phyloP scores from a whole-genome alignment of 2,329 filamentous ascomycete genomes.

The Chrysoporthe puriensis region DNA sequence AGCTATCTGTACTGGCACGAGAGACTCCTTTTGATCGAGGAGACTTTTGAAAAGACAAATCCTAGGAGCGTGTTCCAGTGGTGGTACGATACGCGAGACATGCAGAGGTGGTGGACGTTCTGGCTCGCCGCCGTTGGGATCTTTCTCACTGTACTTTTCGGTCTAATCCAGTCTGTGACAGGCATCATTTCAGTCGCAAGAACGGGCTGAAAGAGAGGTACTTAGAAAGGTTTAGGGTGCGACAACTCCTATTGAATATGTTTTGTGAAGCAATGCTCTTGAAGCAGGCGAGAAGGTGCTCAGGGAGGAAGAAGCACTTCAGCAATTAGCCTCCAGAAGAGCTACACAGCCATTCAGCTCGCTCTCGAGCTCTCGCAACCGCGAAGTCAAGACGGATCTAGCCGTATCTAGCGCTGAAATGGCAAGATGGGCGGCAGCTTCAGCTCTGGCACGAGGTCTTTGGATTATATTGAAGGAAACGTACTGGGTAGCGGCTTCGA shows the following conservation, averaged over 20 bases:
- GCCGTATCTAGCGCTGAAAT: too few relatives aligned
- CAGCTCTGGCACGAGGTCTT: too few relatives aligned
- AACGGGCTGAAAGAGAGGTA: not conserved
- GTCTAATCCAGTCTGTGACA: slow-evolving; percentile 1
- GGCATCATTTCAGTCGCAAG: not conserved
- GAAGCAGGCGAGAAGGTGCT: too few relatives aligned
- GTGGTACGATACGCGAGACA: slow-evolving; percentile 2
- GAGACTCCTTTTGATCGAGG: not conserved
- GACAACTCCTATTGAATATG: too few relatives aligned
- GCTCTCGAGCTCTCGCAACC: too few relatives aligned
- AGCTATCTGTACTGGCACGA: not conserved
- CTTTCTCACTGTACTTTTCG: slow-evolving; percentile 8
- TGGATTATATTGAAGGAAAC: not conserved
- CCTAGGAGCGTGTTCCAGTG: not conserved
- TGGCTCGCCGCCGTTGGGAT: not conserved
- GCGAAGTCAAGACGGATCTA: too few relatives aligned
- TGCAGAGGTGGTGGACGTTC: slow-evolving; percentile 1
- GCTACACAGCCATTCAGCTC: too few relatives aligned
- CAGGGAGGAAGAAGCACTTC: too few relatives aligned
- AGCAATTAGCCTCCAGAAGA: too few relatives aligned
- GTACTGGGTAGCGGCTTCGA: not conserved
- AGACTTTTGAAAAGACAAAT: not conserved
- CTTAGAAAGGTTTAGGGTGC: not conserved
- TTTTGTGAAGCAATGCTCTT: too few relatives aligned
- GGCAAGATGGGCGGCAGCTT: not conserved